phyloP scores from a whole-genome alignment of 2,329 filamentous ascomycete species.

The Ophiostoma populinum region DNA sequence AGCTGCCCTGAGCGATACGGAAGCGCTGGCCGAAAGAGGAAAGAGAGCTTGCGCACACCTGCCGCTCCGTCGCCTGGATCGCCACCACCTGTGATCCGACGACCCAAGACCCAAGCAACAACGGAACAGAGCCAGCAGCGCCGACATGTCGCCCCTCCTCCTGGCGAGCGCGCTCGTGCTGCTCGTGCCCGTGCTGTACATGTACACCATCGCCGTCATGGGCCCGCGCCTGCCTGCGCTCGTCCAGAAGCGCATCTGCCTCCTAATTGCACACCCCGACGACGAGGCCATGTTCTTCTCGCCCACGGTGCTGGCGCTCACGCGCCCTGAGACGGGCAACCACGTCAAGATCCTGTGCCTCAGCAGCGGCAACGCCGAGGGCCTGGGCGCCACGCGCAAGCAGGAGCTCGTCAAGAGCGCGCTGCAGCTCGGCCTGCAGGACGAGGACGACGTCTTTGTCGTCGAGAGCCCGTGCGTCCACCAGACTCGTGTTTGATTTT shows the following conservation, averaged over 20 bases:
- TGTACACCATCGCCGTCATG: conserved; percentile 29
- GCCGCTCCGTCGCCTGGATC: background rate
- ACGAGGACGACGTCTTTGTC: conserved; percentile 68
- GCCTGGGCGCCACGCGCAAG: conserved; percentile 66
- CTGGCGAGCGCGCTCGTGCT: conserved; percentile 22
- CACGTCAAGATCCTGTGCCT: conserved; percentile 89
- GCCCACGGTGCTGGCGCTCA: conserved; percentile 72
- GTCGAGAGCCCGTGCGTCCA: conserved; percentile 59
- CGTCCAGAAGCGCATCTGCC: conserved; percentile 68
- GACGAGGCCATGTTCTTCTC: conserved; percentile 99
- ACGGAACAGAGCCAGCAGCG: background rate
- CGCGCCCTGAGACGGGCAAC: conserved; percentile 62
- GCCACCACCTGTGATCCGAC: background rate
- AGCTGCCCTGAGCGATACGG: background rate
- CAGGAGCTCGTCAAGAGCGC: conserved; percentile 72
- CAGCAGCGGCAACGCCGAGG: conserved; percentile 77
- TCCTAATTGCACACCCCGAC: conserved; percentile 92
- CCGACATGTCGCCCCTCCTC: conserved; percentile 5
- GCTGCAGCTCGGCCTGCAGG: conserved; percentile 54
- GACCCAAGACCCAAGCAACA: background rate
- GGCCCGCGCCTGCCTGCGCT: conserved; percentile 45
- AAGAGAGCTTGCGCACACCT: no score
- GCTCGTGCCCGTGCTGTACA: conserved; percentile 31
- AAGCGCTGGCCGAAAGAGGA: no score
- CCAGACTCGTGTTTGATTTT: no score